These are phyloP conservation scores for Kuraishia borneana DNA, from an alignment of 805 yeast genomes.

Conservation along the genomic window DNA sequence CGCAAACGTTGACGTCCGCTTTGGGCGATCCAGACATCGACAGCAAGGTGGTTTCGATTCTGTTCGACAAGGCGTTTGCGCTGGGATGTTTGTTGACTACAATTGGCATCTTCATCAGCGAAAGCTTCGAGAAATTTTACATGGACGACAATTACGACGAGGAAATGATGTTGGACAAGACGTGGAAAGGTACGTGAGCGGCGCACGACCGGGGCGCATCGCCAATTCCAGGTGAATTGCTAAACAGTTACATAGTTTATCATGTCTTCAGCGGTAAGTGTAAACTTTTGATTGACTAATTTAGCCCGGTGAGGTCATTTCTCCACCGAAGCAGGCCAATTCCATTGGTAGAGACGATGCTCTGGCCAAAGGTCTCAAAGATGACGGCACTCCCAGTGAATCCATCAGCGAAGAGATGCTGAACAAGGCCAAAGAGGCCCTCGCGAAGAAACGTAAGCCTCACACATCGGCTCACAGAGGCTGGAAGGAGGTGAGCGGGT, in stretches of 20 bases:
- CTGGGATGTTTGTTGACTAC: conserved; percentile 25
- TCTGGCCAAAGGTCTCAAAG: neutral
- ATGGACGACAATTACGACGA: conserved; percentile 17
- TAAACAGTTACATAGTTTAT: no score
- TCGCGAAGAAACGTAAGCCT: conserved; percentile 24
- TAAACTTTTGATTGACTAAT: neutral
- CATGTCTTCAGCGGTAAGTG: neutral
- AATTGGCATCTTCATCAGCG: conserved; percentile 13
- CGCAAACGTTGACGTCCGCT: conserved; percentile 26
- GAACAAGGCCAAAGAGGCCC: neutral
- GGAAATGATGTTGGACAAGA: conserved; percentile 19
- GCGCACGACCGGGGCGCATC: neutral
- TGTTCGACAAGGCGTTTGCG: conserved; percentile 43
- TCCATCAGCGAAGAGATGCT: neutral
- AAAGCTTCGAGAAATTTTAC: conserved; percentile 12
- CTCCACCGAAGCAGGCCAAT: neutral
- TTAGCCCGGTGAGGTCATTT: neutral
- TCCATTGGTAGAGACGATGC: neutral
- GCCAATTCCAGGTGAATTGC: no score
- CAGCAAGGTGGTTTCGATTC: conserved; percentile 34
- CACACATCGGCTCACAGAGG: conserved; percentile 70
- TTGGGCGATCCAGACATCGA: conserved; percentile 16
- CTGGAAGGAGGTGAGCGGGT: conserved; percentile 91
- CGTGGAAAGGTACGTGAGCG: neutral
- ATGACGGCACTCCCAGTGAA: neutral